Base-by-base conservation (phyloP, 2,329 filamentous ascomycete genomes). In the Colletotrichum chlorophyti region DNA sequence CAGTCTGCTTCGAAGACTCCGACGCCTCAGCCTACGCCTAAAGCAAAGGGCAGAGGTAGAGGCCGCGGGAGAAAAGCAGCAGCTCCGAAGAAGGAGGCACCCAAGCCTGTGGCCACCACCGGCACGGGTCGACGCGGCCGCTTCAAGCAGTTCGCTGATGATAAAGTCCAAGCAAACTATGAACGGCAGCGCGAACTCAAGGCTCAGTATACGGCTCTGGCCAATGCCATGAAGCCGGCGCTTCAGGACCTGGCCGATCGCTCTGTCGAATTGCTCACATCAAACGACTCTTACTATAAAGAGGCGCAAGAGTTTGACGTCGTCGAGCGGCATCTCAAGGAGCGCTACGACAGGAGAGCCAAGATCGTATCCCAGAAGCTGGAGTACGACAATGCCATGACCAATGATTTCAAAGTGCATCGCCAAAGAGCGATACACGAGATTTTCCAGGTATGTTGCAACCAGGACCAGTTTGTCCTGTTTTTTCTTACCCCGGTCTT, bases 151-250 rank as follows among this genome's bases (percentile, higher is more conserved):
- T 85, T 84, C 65, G 74, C 78, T 59, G 79, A 83, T 62, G 73
- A 77, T 61, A 79, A 77, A 62, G 79, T 82, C 50, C 84, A 86
- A 68, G 83, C 83, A 47, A 79, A 80, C 54, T 83, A 84, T 63
- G 83, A 86, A 69, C 85, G 89, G 52, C 84, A 88, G 68, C 80
- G 88, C 64, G 83, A 89, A 65, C 77, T 91, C 65, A 88, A 88
- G 70, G 84, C 85, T 53, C 79, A 79, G 21, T 91, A 85, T 71
- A 80, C 84, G n/a, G 76, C 81, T 57, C 82, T 91, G 48, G 81
- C 85, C 58, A 82, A 84, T 64, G 79, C 83, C 26, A 73, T 90
- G 65, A 90, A 89, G 70, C 83, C 84, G 14, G 80, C 86, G 9
- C 76, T 90, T 12, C 84, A 86, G 58, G 87, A 90, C 67, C 77